These are phyloP conservation scores for Trametes maxima DNA, from an alignment of 768 basidiomycete genomes.

Conservation along the genomic window DNA sequence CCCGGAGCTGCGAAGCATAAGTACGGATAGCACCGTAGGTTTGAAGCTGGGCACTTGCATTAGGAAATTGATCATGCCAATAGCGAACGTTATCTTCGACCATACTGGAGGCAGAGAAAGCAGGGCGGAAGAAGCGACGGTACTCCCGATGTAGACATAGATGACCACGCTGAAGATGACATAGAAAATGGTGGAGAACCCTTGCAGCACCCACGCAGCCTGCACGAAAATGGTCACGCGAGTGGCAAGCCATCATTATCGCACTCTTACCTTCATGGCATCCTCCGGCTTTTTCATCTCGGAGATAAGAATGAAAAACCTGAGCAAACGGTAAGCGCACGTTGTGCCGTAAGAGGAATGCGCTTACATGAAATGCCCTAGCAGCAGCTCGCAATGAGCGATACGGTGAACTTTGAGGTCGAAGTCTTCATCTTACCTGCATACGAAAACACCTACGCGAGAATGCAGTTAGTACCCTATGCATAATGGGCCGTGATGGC, in stretches of 20 bases:
- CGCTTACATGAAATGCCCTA: constrained; percentile 55
- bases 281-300: constrained; percentile 55
- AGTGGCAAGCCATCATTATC: background rate
- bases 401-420: background rate
- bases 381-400: background rate
- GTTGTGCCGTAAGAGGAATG: background rate
- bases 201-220: constrained; percentile 59
- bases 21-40: background rate
- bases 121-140: constrained; percentile 48
- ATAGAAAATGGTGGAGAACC: constrained; percentile 54
- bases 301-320: constrained; percentile 62
- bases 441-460: constrained; percentile 49
- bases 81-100: constrained; percentile 52
- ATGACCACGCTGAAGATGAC: constrained; percentile 42
- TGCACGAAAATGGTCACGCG: constrained; percentile 12
- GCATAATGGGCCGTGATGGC: background rate
- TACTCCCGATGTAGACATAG: constrained; percentile 51
- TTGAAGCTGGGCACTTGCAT: constrained; percentile 37
- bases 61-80: constrained; percentile 54
- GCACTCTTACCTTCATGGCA: constrained; percentile 51
- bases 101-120: constrained; percentile 50
- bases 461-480: too few relatives aligned
- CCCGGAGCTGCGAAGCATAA: constrained; percentile 37
- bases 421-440: constrained; percentile 37
- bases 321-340: constrained; percentile 15